phyloP scores from a whole-genome alignment of 179 eudicot species.

The Spinacia oleracea region DNA sequence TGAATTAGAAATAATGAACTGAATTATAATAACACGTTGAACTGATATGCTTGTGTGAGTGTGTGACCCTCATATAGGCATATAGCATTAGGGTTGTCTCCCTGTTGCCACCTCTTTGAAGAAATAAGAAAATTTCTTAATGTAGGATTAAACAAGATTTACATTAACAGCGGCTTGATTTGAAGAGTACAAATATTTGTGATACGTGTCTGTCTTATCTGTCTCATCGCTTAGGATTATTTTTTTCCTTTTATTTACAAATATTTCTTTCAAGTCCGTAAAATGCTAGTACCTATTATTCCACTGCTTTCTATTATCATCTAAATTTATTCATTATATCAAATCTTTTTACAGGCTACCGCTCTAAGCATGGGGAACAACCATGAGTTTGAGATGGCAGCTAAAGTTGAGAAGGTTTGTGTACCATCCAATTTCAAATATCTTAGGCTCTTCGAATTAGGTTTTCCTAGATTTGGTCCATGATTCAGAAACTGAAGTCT shows the following conservation, averaged over 20 bases:
- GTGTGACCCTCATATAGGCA: neutral
- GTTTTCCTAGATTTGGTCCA: neutral
- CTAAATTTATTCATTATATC: neutral
- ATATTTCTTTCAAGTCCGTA: neutral
- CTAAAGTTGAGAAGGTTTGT: slow-evolving; percentile 77
- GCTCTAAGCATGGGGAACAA: slow-evolving; percentile 82
- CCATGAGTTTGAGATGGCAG: slow-evolving; percentile 73
- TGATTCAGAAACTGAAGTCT: slow-evolving; percentile 2
- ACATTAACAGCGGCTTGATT: neutral
- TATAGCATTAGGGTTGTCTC: neutral
- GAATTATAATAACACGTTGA: neutral
- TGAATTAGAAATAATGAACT: too few species aligned
- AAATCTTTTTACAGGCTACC: slow-evolving; percentile 44
- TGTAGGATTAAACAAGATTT: neutral
- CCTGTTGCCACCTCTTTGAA: neutral
- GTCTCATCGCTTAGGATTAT: neutral
- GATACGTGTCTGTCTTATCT: neutral
- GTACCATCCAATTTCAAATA: neutral
- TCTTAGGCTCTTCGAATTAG: neutral
- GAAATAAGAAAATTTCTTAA: neutral
- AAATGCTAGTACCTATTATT: neutral
- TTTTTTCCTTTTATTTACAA: neutral
- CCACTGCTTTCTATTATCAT: neutral
- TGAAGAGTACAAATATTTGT: neutral
- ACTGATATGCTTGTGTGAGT: neutral